Evolutionary conservation across 2,329 filamentous ascomycete genomes (phyloP), one percentile per base, ranked within the genome.

Genomic region (Ascochyta viciae-villosae): DNA sequence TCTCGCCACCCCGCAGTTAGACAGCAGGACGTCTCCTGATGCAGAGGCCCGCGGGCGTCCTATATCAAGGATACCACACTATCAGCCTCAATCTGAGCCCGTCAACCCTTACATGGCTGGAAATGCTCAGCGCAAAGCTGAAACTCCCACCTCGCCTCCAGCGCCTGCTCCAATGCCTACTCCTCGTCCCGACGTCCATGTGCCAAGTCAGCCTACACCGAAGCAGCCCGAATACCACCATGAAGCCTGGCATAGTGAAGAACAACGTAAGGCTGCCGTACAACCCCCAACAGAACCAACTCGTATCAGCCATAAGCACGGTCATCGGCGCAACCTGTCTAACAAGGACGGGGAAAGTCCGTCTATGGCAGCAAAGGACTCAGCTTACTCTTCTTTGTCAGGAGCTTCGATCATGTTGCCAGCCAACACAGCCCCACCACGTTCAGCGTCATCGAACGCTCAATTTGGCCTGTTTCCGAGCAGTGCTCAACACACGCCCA

Each of bases 311-410:
- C 40, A 39, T 57, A 33, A 54, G 58, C 24, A 38, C 52, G 26
- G 58, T 39, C 53, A 56, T 48, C 53, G 53, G 48, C 53, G 53
- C 19, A 34, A 35, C 6, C 15, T 39, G 27, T 62, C 50, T 31
- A 50, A 45, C 45, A 60, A 24, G 62, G 62, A 43, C 58, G 68
- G 71, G 26, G 58, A 58, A 43, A 75, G 70, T 52, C 72, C 73
- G n/a, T 68, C 66, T 6, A 59, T 68, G 54, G 72, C 72, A 6
- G 72, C 71, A 26, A 74, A 75, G 54, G 74, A 76, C 43, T 76
- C 74, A 26, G 74, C 74, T 6, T 76, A 76, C 56, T 76, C 73
- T 43, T 76, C 74, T 8, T 63, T 75, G 23, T 75, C 74, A 19
- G 71, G 71, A 37, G 68, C 66, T 26, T 75, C 74, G 6, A 66